Conservation (phyloP, 495 filamentous ascomycete genomes). For the Neohortaea acidophila region DNA sequence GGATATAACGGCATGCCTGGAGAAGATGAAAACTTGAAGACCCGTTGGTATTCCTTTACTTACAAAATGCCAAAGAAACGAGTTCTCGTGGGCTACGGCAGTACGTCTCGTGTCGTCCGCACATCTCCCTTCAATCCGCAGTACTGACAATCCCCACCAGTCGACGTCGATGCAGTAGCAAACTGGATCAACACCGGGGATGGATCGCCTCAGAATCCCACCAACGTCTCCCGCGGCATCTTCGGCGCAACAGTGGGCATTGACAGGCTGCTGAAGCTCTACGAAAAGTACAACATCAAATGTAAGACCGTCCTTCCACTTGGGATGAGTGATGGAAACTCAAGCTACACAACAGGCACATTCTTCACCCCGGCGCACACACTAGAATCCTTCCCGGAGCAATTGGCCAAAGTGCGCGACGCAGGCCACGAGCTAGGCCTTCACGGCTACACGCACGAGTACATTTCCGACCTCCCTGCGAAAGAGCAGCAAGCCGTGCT, state of each 20-base stretch:
- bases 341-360: too few species aligned
- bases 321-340: too few species aligned
- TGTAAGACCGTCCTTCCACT: too few species aligned
- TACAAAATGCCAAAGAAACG: constrained; percentile 18
- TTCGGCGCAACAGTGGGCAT: constrained; percentile 31
- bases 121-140: constrained; percentile 11
- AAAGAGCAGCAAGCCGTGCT: constrained; percentile 29
- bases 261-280: constrained; percentile 29
- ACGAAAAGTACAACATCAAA: constrained; percentile 28
- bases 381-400: constrained; percentile 27
- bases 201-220: constrained; percentile 20
- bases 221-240: constrained; percentile 27
- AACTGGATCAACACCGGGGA: constrained; percentile 30
- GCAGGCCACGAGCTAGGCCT: constrained; percentile 29
- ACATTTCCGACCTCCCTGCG: constrained; percentile 17
- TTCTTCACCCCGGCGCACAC: constrained; percentile 32
- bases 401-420: constrained; percentile 27
- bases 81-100: constrained; percentile 24
- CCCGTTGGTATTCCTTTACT: too few species aligned
- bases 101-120: constrained; percentile 1
- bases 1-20: too few species aligned
- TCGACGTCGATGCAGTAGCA: constrained; percentile 35
- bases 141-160: constrained; percentile 33
- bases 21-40: too few species aligned
- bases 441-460: constrained; percentile 34